phyloP scores from a whole-genome alignment of 2,329 filamentous ascomycete species.

The Aspergillus arachidicola region DNA sequence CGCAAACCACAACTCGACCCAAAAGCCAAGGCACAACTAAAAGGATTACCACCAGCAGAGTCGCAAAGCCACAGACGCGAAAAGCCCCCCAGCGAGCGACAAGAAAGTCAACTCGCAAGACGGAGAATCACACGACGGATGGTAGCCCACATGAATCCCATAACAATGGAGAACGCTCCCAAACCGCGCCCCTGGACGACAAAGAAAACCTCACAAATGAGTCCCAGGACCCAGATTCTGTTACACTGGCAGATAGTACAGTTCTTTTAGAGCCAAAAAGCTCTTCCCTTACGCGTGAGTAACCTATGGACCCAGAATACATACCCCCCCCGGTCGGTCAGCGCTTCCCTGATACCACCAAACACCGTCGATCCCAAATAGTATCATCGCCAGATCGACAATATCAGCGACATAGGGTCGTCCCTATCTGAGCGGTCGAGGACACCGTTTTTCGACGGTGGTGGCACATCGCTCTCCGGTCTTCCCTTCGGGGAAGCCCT shows the following conservation, averaged over 20 bases:
- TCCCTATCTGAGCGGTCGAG: constrained; percentile 14
- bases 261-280: constrained; percentile 15
- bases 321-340: background rate
- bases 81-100: constrained; percentile 17
- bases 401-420: constrained; percentile 15
- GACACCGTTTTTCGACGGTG: constrained; percentile 9
- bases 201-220: constrained; percentile 7
- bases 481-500: background rate
- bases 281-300: background rate
- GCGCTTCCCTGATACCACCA: background rate
- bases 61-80: constrained; percentile 12
- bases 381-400: constrained; percentile 1
- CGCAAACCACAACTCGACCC: constrained; percentile 18
- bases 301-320: background rate
- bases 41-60: constrained; percentile 14
- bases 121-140: constrained; percentile 6
- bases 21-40: constrained; percentile 19
- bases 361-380: constrained; percentile 6
- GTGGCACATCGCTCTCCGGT: background rate
- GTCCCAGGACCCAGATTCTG: background rate
- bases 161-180: constrained; percentile 7
- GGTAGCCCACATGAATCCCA: constrained; percentile 10
- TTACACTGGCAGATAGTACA: background rate
- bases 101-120: constrained; percentile 19
- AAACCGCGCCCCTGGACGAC: constrained; percentile 8